Conservation (phyloP, 2,329 filamentous ascomycete species). For the Aspergillus pseudotamarii region DNA sequence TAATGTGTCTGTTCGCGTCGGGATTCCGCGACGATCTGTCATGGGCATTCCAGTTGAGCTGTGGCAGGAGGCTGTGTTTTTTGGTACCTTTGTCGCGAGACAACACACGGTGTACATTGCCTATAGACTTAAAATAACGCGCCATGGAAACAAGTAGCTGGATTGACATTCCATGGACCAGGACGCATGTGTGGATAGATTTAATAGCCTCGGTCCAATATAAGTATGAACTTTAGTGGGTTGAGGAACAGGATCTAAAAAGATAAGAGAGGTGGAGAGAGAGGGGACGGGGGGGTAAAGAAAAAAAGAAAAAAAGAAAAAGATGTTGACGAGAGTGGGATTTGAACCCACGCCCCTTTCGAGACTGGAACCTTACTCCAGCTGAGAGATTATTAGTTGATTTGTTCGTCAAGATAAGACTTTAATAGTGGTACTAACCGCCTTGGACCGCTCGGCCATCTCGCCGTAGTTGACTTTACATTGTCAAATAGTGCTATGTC, state of each 20-base stretch:
- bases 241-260: no score
- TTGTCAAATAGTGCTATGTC: no score
- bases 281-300: background rate
- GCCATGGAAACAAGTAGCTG: no score
- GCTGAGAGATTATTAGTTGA: background rate
- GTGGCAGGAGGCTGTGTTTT: background rate
- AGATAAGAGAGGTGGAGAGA: no score
- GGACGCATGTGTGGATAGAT: no score
- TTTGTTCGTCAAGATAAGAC: no score
- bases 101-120: no score
- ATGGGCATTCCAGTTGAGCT: background rate
- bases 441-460: constrained; percentile 6
- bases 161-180: no score
- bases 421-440: background rate
- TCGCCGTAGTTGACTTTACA: background rate
- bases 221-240: no score
- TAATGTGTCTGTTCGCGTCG: background rate
- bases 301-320: background rate
- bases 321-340: constrained; percentile 7
- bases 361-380: constrained; percentile 8
- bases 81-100: background rate
- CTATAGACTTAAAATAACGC: no score
- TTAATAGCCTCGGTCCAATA: no score
- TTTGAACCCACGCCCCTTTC: constrained; percentile 8
- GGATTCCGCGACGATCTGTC: background rate